Base-by-base conservation (phyloP, 768 basidiomycete genomes). In the Scleroderma citrinum region DNA sequence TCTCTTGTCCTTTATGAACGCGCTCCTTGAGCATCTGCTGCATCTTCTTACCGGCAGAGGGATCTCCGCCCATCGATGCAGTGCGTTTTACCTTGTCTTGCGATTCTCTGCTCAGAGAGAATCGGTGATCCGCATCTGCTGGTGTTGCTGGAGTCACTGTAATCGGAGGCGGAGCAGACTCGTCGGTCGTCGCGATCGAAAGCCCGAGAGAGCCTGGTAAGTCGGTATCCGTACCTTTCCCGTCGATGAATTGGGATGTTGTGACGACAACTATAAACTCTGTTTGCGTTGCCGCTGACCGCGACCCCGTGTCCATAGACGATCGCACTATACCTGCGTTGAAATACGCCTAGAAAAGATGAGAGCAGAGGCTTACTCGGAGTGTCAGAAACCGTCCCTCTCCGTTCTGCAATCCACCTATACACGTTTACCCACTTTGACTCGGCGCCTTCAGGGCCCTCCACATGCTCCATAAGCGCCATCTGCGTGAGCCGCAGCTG, bases 401-500 rank as follows among this genome's bases (percentile, higher is more conserved):
- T 75, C 56, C 74, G 71, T 49, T 83, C 84, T 0, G 92, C 83
- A 59, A 92, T 83, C 87, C 88, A 96, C 5, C 78, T 70, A 64
- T 94, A 95, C 7, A 92, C 76, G 23, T 92, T 90, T 14, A 92
- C 71, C 80, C 92, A 93, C 49, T 81, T 83, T 16, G 71, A 69
- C 53, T 87, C 83, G 0, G 92, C 93, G 35, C 82, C 80, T 57
- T 94, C 91, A 0, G 92, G 76, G 0, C 96, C 95, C 32, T 92
- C 85, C 16, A 87, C 76, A 31, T 84, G 78, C 67, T 98, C 96
- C 16, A 77, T 76, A 43, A 97, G 69, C 6, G 84, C 81, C 42
- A 86, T 82, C 60, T 89, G 84, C 0, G 92, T 88, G 78, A 95
- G 88, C 26, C 92, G 75, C 29, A 97, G 66, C 65, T 96, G 87